phyloP scores from a whole-genome alignment of 2,329 filamentous ascomycete species.

The Aspergillus sp. region DNA sequence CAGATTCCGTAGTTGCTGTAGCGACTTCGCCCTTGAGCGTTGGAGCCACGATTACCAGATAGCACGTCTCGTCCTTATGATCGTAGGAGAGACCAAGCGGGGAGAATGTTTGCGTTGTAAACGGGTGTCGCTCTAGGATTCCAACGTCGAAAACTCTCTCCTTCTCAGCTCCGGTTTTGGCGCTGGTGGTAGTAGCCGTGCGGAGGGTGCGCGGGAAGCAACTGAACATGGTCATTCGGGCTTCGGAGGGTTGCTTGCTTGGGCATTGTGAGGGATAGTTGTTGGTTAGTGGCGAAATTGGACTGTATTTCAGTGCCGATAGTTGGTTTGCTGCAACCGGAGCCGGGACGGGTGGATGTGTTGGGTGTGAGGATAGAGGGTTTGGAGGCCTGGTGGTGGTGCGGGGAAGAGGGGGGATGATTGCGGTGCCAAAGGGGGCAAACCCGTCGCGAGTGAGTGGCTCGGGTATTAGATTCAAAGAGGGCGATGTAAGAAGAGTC shows the following conservation, averaged over 20 bases:
- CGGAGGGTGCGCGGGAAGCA: conserved; percentile 67
- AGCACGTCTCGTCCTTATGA: conserved; percentile 44
- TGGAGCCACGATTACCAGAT: conserved; percentile 87
- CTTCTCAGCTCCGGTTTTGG: conserved; percentile 8
- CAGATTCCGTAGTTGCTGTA: conserved; percentile 31
- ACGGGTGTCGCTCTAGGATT: conserved; percentile 88
- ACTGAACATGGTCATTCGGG: conserved; percentile 85
- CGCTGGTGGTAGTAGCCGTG: conserved; percentile 2
- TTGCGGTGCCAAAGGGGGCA: conserved; percentile 76
- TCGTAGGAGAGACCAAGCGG: conserved; percentile 61
- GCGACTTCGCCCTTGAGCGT: conserved; percentile 54
- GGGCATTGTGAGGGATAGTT: conserved; percentile 62
- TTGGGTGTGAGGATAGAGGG: conserved; percentile 47
- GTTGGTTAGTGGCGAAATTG: conserved; percentile 72
- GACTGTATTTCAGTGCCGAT: conserved; percentile 80
- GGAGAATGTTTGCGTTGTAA: conserved; percentile 89
- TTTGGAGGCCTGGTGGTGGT: conserved; percentile 35
- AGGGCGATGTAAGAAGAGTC: conserved; percentile 34
- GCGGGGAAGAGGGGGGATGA: conserved; percentile 54
- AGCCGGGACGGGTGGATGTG: conserved; percentile 41
- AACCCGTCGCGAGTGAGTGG: conserved; percentile 71
- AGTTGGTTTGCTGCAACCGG: conserved; percentile 77
- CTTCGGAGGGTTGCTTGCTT: conserved; percentile 47
- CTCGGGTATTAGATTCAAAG: conserved; percentile 55
- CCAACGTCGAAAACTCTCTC: conserved; percentile 58